Evolutionary conservation across 441 rosid genomes (phyloP).

Genomic region (Erodium moschatum): DNA sequence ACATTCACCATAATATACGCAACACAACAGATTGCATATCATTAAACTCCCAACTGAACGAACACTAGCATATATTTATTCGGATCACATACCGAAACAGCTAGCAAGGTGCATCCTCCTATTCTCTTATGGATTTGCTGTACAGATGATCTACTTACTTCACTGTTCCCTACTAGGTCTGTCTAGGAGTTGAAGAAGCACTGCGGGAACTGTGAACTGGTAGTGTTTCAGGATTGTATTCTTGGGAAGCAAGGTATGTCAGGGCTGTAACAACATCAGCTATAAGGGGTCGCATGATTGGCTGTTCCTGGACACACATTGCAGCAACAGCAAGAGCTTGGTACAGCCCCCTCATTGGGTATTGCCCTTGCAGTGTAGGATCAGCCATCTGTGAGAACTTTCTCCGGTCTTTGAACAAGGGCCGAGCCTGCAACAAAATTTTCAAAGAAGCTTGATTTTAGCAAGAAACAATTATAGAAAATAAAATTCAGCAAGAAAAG

Average conservation of each 20-base stretch:
- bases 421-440: conserved; percentile 50
- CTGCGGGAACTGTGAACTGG: conserved; percentile 31
- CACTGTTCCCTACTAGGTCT: conserved; percentile 34
- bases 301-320: conserved; percentile 95
- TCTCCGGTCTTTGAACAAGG: conserved; percentile 77
- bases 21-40: neutral
- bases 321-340: conserved; percentile 96
- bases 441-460: too few relatives aligned
- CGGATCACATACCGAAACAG: too few relatives aligned
- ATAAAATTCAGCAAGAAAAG: neutral
- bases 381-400: conserved; percentile 87
- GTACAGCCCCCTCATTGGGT: conserved; percentile 73
- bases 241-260: conserved; percentile 67
- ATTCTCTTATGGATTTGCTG: neutral
- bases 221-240: conserved; percentile 31
- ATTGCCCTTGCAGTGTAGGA: conserved; percentile 73
- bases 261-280: conserved; percentile 87
- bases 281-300: conserved; percentile 75
- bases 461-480: too few relatives aligned
- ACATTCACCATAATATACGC: neutral
- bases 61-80: too few relatives aligned
- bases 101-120: neutral
- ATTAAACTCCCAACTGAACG: neutral
- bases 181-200: conserved; percentile 38
- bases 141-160: neutral